Evolutionary conservation across 2,329 filamentous ascomycete genomes (phyloP).

Genomic region (Fonsecaea erecta): DNA sequence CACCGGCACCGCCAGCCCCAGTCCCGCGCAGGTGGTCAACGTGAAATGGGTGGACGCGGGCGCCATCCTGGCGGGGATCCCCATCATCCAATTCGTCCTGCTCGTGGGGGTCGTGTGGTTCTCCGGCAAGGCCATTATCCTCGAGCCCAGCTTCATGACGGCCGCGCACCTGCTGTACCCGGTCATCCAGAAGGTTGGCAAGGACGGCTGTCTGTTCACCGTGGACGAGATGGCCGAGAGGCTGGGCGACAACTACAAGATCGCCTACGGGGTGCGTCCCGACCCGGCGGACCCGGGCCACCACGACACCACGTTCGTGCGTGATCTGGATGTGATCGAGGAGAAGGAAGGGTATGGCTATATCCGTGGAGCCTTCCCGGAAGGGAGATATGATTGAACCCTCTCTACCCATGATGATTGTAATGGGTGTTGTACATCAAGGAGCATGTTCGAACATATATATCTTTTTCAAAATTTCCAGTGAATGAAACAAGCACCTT

Average conservation of each 20-base stretch:
- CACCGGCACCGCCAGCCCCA: slow-evolving; percentile 76
- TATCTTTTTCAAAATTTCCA: no score
- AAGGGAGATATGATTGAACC: slow-evolving; percentile 27
- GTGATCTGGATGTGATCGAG: slow-evolving; percentile 24
- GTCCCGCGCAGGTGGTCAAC: slow-evolving; percentile 84
- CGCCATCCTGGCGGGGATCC: slow-evolving; percentile 26
- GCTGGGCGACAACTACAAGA: slow-evolving; percentile 12
- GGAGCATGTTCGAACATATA: neutral
- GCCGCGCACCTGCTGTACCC: slow-evolving; percentile 28
- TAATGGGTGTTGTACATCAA: neutral
- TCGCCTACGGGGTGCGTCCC: slow-evolving; percentile 27
- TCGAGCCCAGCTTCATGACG: slow-evolving; percentile 28
- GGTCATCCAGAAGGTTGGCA: slow-evolving; percentile 22
- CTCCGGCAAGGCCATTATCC: slow-evolving; percentile 30
- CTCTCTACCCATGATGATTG: neutral
- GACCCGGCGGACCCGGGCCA: slow-evolving; percentile 21
- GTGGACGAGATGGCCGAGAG: slow-evolving; percentile 21
- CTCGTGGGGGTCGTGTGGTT: slow-evolving; percentile 28
- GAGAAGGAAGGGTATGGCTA: slow-evolving; percentile 28
- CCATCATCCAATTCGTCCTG: slow-evolving; percentile 28
- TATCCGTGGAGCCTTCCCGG: slow-evolving; percentile 23
- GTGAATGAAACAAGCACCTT: no score
- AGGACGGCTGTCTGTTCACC: slow-evolving; percentile 24
- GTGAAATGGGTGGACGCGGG: slow-evolving; percentile 55
- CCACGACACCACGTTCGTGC: slow-evolving; percentile 22